These are phyloP conservation scores for Pseudocercospora musae DNA, from an alignment of 2,329 filamentous ascomycete species.

Conservation along the genomic window DNA sequence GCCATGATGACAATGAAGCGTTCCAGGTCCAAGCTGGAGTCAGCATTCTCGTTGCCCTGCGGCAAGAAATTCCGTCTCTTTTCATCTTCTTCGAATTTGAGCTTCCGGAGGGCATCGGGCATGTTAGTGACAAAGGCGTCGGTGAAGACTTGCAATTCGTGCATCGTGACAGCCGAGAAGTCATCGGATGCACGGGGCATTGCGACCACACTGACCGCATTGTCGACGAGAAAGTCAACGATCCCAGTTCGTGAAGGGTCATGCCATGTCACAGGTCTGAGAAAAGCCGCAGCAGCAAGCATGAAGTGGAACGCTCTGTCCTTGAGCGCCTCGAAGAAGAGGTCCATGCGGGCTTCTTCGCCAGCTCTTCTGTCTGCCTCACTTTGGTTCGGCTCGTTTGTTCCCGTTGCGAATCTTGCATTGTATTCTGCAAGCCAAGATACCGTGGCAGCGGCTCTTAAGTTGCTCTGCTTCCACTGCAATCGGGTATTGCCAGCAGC, in stretches of 20 bases:
- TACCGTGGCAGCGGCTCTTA: conserved; percentile 73
- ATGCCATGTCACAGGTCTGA: conserved; percentile 78
- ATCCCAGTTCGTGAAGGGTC: conserved; percentile 82
- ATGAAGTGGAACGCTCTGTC: conserved; percentile 93
- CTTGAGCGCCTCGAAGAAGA: conserved; percentile 68
- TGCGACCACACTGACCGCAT: conserved; percentile 68
- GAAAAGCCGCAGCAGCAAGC: conserved; percentile 76
- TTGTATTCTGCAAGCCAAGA: conserved; percentile 95
- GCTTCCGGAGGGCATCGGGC: conserved; percentile 81
- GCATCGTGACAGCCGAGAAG: conserved; percentile 71
- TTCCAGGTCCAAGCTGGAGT: conserved; percentile 63
- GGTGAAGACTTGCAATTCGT: conserved; percentile 79
- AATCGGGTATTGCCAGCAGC: conserved; percentile 64
- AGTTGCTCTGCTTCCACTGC: conserved; percentile 67
- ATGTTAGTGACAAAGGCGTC: conserved; percentile 83
- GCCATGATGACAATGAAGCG: conserved; percentile 89
- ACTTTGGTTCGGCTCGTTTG: conserved; percentile 42
- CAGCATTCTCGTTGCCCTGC: conserved; percentile 31
- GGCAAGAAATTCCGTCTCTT: conserved; percentile 58
- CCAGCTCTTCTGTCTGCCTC: conserved; percentile 62
- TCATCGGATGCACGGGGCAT: conserved; percentile 63
- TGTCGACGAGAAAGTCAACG: conserved; percentile 76
- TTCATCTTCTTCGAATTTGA: conserved; percentile 86
- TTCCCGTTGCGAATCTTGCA: conserved; percentile 58
- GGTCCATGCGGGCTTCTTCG: conserved; percentile 62